Base-by-base conservation (phyloP, 192 early-diverging fungal genomes). In the Backusella tarrabulga region DNA sequence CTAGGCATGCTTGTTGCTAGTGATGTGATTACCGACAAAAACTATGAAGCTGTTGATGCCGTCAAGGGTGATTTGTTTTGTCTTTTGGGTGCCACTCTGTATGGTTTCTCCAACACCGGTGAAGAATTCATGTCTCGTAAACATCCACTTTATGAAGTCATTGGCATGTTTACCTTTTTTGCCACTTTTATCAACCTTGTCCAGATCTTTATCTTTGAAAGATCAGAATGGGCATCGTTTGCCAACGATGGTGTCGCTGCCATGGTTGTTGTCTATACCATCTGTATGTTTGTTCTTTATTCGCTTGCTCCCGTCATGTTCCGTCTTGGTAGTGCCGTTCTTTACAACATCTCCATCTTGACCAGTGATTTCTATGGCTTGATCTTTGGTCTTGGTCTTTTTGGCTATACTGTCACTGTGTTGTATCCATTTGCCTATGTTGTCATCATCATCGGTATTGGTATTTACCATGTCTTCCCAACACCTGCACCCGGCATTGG, bases 361-460 rank as follows among this genome's bases (percentile, higher is more conserved):
- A 93, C 93, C 17, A 91, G 90, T 78, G 93, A 95, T 79, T 93
- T 95, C 73, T 95, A 93, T 77, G 90, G 91, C 4, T 83, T 93
- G 44, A 84, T 93, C 66, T 93, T 95, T 88, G 90, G 89, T 36
- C 80, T 91, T 66, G 89, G 87, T 80, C 83, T 95, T 74, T 93
- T 93, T 83, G 77, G 87, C 41, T 82, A 89, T 76, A 82, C 46
- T 67, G 90, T 92, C 72, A 83, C 85, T 77, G 73, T 34, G 14
- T 74, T 95, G 12, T 93, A 95, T 56, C 90, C 89, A 0, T 82
- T 91, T 36, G 90, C 92, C 32, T 95, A 91, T 78, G 83, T 85
- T 12, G 72, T 91, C 41, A 88, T 92, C 69, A 89, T 92, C n/a
- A 44, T 82, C 6, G 93, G 93, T 34, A 88, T 93, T 71, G 67